Base-by-base conservation (phyloP, 306 rosid species). In the Betula pendula region DNA sequence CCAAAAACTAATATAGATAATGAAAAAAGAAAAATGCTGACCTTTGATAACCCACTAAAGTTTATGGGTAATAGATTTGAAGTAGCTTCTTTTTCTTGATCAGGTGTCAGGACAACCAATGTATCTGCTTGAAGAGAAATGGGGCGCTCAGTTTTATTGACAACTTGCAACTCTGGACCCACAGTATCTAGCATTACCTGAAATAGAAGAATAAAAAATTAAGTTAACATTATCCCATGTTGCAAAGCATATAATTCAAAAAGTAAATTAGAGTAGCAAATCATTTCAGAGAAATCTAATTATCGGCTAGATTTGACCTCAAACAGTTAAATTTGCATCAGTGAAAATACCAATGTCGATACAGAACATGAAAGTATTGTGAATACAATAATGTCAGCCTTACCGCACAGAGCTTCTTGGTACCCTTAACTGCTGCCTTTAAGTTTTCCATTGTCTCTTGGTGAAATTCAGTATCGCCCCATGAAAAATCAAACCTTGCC, bases 171-270 rank as follows among this genome's bases (percentile, higher is more conserved):
- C 79, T 94, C 97, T 9, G 98, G 94, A 79, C 98, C 98, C 76
- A 77, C 88, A 8, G 93, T 89, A 74, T 94, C 98, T 69, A 94
- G 86, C 98, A 94, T 90, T 81, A 94, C 88, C 98, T 94, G 88
- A 45, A 84, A 27, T 76, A 53, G 14, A 53, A 83, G 71, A 68
- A 62, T 56, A 19, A 20, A 43, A 72, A 74, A 31, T 40, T 27
- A 75, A 7, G 67, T 48, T 63, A 42, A 77, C 70, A 67, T 33
- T 24, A 71, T 27, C 45, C 43, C 42, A 68, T 50, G 72, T 75
- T 20, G 44, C 31, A 82, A 78, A 53, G 48, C 40, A 72, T 67
- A 55, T 66, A 45, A 75, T 22, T 53, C 4, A 3, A 59, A 56
- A 70, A 47, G 49, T 45, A 47, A 17, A 66, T 29, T 42, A 43